These are phyloP conservation scores for Ampelocalamus luodianensis DNA, from an alignment of 176 grass and related monocot species.

Conservation along the genomic window DNA sequence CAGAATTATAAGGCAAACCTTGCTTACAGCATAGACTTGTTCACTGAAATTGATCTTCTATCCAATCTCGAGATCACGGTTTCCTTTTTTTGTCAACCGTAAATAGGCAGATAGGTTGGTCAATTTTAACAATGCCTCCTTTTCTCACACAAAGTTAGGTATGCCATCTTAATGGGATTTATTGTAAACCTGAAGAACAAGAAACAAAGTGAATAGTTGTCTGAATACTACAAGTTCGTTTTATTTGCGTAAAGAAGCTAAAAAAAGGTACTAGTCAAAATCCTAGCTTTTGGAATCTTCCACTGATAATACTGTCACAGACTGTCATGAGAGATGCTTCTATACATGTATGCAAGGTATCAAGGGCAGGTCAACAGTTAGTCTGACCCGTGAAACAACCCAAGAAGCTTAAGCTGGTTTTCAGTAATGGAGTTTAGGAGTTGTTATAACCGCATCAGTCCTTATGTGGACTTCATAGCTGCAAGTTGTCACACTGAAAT, in stretches of 20 bases:
- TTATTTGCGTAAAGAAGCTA: background rate
- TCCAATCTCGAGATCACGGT: background rate
- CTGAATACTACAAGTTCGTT: background rate
- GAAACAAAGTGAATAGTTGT: background rate
- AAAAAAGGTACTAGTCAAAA: background rate
- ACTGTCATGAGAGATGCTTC: background rate
- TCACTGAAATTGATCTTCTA: background rate
- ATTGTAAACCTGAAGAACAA: background rate
- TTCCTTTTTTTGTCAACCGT: background rate
- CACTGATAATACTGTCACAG: background rate
- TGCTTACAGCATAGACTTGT: background rate
- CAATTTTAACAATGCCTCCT: background rate
- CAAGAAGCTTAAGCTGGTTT: background rate
- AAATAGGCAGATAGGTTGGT: background rate
- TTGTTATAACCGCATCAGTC: background rate
- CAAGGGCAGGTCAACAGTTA: background rate
- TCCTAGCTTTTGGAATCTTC: background rate
- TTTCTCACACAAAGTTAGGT: background rate
- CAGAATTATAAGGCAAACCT: background rate
- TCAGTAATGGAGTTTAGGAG: background rate
- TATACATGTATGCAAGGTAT: background rate
- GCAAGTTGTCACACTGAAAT: background rate
- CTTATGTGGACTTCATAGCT: background rate
- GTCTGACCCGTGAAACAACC: background rate
- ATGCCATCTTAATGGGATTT: background rate